Conservation (phyloP, 83 land plant species). For the Picea engelmannii region DNA sequence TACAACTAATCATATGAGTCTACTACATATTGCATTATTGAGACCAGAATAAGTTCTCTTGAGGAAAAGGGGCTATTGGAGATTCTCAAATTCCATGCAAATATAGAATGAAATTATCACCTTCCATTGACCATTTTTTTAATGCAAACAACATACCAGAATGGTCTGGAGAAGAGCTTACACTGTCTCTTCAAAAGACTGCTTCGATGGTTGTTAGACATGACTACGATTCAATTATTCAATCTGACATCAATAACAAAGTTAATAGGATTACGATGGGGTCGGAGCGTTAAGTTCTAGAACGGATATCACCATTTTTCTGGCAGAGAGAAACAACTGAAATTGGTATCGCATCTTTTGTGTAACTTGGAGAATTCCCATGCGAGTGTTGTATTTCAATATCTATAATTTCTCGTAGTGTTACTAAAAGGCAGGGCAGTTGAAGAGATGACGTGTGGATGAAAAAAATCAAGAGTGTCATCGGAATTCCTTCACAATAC, state of each 20-base stretch:
- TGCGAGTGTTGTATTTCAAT: conserved; percentile 78
- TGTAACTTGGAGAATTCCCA: conserved; percentile 73
- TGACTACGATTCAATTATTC: conserved; percentile 60
- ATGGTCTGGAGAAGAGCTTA: conserved; percentile 94
- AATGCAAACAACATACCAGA: conserved; percentile 84
- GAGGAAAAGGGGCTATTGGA: conserved; percentile 80
- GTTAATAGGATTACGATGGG: conserved; percentile 91
- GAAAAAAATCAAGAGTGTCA: no score
- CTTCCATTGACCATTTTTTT: conserved; percentile 71
- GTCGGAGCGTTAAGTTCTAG: conserved; percentile 66
- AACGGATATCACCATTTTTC: conserved; percentile 69
- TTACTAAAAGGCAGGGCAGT: not conserved
- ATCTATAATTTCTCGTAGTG: conserved; percentile 85
- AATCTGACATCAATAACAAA: conserved; percentile 82
- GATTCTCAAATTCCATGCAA: conserved; percentile 89
- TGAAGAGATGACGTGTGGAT: no score
- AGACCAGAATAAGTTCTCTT: conserved; percentile 91
- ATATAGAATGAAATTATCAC: conserved; percentile 73
- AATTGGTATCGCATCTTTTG: conserved; percentile 79
- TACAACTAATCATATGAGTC: conserved; percentile 93
- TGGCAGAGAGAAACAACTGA: conserved; percentile 85
- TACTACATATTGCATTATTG: conserved; percentile 92
- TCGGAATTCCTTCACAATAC: no score
- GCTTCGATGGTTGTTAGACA: conserved; percentile 90
- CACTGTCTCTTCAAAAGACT: conserved; percentile 88